Percentiles rank a stretch among this genome's conserved stretches.
phyloP scores from a whole-genome alignment of 805 yeast species.

The Candida wancherniae region DNA sequence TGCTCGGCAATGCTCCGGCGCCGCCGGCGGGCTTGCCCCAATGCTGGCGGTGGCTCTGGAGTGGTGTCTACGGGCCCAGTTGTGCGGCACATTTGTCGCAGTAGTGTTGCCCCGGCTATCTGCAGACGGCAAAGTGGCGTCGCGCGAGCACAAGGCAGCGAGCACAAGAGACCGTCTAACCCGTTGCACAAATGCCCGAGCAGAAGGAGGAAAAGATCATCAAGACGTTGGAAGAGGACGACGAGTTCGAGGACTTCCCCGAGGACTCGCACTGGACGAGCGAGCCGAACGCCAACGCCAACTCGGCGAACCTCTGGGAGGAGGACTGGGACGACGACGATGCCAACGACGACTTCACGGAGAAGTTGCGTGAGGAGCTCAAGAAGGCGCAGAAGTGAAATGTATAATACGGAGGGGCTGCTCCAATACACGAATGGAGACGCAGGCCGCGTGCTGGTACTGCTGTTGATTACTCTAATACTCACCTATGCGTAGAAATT shows the following conservation, averaged over 20 bases:
- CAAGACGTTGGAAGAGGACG: conserved; percentile 88
- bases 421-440: no score
- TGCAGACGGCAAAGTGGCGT: no score
- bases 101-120: no score
- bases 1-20: no score
- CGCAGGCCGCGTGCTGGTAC: no score
- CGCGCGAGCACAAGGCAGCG: no score
- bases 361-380: conserved; percentile 54
- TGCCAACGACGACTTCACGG: conserved; percentile 83
- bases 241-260: conserved; percentile 96
- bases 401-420: no score
- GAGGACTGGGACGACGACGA: conserved; percentile 98
- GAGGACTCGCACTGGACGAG: conserved; percentile 73
- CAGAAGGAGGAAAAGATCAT: conserved; percentile 39
- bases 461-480: background rate
- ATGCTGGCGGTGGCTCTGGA: no score
- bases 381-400: conserved; percentile 19
- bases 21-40: no score
- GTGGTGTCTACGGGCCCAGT: no score
- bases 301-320: conserved; percentile 75
- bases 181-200: conserved; percentile 15
- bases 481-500: conserved; percentile 82
- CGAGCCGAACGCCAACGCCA: conserved; percentile 49
- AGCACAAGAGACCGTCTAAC: no score
- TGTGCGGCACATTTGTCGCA: no score